Evolutionary conservation across 2,329 filamentous ascomycete species (phyloP), one percentile per base, ranked within the genome.

Genomic region (Erysiphe neolycopersici): DNA sequence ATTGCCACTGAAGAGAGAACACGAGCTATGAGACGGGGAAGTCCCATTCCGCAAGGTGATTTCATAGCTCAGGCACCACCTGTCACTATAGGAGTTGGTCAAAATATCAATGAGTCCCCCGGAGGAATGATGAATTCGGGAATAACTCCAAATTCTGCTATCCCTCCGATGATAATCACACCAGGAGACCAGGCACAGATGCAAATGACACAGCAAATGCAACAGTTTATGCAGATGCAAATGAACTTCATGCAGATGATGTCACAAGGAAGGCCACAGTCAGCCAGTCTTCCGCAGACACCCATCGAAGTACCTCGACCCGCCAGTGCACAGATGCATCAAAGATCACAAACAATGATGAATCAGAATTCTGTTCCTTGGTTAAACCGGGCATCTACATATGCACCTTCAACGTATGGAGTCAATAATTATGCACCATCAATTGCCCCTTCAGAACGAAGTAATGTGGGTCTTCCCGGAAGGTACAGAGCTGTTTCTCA

Each of bases 211-310:
- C 77, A 83, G 54, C 79, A 85, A 55, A 85, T 87, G 80, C 69
- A 72, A 45, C 76, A 82, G 53, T 84, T 87, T 61, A 84, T 87
- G 79, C 78, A 84, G 56, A 83, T 89, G 76, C 83, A 92, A 58
- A 85, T 91, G 78, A 80, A 91, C 56, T 84, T 84, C 61, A 87
- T 91, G 78, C 79, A 85, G 53, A 78, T 83, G 72, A 79, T 82
- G 68, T 65, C 61, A 60, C 42, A 42, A 17, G 49, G 49, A 45
- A 46, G 45, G 13, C 50, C 49, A 31, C 48, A 45, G 14, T 42
- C 52, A 22, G 50, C 50, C 38, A 46, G 49, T 42, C 47, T 48
- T 16, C 41, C 51, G 39, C 44, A 52, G 17, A 19, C 38, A 9
- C 38, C 19, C 16, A 17, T 22, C n/a, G 38, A 41, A 41, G 44